phyloP scores from a whole-genome alignment of 768 basidiomycete species.

The Paxillus ammoniavirescens region DNA sequence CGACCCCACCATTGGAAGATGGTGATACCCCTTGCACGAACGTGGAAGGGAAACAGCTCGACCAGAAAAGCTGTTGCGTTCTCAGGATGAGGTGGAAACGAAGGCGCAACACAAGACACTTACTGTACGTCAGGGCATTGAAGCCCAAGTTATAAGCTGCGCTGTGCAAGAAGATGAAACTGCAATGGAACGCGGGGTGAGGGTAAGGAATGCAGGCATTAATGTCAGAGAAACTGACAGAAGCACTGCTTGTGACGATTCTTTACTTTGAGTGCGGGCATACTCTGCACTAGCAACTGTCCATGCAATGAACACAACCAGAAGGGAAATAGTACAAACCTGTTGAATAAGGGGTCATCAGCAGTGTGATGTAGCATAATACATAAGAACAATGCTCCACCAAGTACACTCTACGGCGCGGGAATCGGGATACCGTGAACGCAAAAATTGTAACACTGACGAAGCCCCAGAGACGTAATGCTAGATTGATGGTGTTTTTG shows the following conservation, averaged over 20 bases:
- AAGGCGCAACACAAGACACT: background rate
- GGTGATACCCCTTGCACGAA: conserved; percentile 59
- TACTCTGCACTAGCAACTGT: conserved; percentile 19
- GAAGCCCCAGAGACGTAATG: conserved; percentile 10
- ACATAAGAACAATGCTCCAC: background rate
- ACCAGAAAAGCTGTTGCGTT: conserved; percentile 51
- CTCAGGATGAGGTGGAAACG: background rate
- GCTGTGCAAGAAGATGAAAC: conserved; percentile 19
- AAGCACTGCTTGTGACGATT: conserved; percentile 7
- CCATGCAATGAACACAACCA: conserved; percentile 15
- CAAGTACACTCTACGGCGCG: conserved; percentile 14
- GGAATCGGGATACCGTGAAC: conserved; percentile 11
- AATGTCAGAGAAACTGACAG: conserved; percentile 1
- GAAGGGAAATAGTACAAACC: conserved; percentile 15
- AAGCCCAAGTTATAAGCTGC: conserved; percentile 15
- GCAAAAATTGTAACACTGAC: conserved; percentile 3
- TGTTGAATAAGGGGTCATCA: background rate
- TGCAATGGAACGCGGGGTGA: background rate
- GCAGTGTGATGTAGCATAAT: background rate
- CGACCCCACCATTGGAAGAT: conserved; percentile 61
- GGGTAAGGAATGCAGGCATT: background rate
- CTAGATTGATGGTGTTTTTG: conserved; percentile 16
- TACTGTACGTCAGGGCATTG: conserved; percentile 9
- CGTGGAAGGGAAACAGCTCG: conserved; percentile 66
- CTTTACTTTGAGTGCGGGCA: conserved; percentile 7